These are phyloP conservation scores for Zygoascus meyerae DNA, from an alignment of 1,139 yeast species.

Conservation along the genomic window DNA sequence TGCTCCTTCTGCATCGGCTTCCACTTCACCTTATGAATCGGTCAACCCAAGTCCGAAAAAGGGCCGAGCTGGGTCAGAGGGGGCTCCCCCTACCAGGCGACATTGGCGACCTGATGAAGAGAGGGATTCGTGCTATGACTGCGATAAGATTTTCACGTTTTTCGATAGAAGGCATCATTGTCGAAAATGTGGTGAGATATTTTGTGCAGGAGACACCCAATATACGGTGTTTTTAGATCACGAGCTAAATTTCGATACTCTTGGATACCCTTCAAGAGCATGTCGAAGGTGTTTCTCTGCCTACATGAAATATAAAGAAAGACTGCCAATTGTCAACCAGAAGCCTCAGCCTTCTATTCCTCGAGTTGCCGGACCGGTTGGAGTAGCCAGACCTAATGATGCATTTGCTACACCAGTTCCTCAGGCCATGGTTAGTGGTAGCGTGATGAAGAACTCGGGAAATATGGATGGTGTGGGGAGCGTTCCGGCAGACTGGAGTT, in stretches of 20 bases:
- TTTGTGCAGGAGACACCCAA: constrained; percentile 61
- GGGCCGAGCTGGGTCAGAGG: not conserved
- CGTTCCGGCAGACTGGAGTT: constrained; percentile 40
- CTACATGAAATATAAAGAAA: constrained; percentile 26
- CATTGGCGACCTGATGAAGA: constrained; percentile 79
- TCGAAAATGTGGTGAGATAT: constrained; percentile 87
- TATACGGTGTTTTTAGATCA: constrained; percentile 54
- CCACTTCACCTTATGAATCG: constrained; percentile 6
- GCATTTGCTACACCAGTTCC: not conserved
- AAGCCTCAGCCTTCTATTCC: constrained; percentile 6
- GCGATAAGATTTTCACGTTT: constrained; percentile 38
- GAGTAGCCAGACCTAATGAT: not conserved
- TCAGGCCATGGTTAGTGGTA: not conserved
- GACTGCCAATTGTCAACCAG: constrained; percentile 7
- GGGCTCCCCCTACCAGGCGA: constrained; percentile 45
- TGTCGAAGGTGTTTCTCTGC: constrained; percentile 70
- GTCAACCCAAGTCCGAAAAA: constrained; percentile 1
- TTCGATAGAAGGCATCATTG: constrained; percentile 92
- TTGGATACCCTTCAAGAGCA: constrained; percentile 70
- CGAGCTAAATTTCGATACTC: constrained; percentile 67
- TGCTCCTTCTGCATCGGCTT: not conserved
- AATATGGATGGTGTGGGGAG: constrained; percentile 25
- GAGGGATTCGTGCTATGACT: constrained; percentile 62
- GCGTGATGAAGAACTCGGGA: not conserved
- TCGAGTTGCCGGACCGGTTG: not conserved